Evolutionary conservation across 345 rosid species (phyloP).

Genomic region (Raphanus sativus): DNA sequence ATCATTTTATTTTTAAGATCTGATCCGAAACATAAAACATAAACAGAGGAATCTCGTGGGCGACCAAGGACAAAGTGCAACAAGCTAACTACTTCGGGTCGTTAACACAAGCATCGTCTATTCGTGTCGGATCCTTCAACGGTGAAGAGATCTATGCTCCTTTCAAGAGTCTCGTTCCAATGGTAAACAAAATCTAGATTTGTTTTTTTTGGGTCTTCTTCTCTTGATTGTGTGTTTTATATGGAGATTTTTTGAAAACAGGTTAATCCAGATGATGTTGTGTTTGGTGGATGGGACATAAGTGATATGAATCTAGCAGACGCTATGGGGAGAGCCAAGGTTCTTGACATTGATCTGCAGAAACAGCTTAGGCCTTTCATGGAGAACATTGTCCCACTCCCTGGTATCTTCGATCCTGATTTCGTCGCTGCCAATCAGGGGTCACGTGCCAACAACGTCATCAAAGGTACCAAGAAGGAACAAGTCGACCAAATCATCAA

Average conservation of each 20-base stretch:
- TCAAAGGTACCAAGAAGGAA: conserved; percentile 87
- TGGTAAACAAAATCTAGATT: conserved; percentile 47
- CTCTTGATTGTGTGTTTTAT: background rate
- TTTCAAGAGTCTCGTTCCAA: conserved; percentile 95
- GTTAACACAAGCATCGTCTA: conserved; percentile 86
- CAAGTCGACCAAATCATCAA: conserved; percentile 77
- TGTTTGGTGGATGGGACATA: conserved; percentile 99
- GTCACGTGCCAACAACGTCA: conserved; percentile 79
- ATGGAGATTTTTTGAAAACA: background rate
- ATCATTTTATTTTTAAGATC: conserved; percentile 53
- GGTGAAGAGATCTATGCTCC: conserved; percentile 99
- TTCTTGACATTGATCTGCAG: conserved; percentile 88
- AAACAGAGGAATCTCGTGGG: conserved; percentile 97
- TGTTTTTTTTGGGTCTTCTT: background rate
- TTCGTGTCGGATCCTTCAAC: conserved; percentile 88
- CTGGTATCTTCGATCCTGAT: conserved; percentile 85
- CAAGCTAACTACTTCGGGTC: conserved; percentile 98
- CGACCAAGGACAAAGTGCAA: conserved; percentile 95
- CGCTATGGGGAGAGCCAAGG: conserved; percentile 93
- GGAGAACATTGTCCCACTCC: conserved; percentile 92
- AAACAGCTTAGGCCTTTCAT: conserved; percentile 94
- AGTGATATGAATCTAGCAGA: conserved; percentile 96
- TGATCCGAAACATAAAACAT: conserved; percentile 16
- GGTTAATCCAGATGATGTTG: conserved; percentile 88
- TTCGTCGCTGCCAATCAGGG: conserved; percentile 97